Conservation (phyloP, 2,329 filamentous ascomycete genomes). For the Fusarium ramigenum region DNA sequence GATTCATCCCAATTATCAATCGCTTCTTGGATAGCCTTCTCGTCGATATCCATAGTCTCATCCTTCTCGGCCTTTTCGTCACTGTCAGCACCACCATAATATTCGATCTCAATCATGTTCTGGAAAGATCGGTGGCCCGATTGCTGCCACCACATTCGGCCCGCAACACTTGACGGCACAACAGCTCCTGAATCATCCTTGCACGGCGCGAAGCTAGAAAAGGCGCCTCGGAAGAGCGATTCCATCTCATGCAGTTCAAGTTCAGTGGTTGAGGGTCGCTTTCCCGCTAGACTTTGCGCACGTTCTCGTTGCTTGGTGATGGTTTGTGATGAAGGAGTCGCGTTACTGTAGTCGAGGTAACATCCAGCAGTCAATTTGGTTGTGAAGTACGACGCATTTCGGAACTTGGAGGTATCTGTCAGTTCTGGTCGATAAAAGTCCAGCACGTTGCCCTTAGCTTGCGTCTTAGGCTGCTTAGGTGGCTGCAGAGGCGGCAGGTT, state of each 20-base stretch:
- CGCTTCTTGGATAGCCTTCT: constrained; percentile 61
- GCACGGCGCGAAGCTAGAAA: constrained; percentile 81
- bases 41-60: constrained; percentile 57
- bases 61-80: constrained; percentile 47
- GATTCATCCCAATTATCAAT: constrained; percentile 68
- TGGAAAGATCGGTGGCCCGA: constrained; percentile 73
- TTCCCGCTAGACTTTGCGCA: constrained; percentile 72
- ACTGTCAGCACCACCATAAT: constrained; percentile 52
- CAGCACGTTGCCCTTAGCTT: constrained; percentile 68
- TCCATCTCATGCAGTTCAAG: constrained; percentile 75
- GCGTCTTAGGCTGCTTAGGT: constrained; percentile 76
- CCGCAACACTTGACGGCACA: constrained; percentile 72
- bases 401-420: constrained; percentile 64
- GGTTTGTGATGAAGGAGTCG: constrained; percentile 62
- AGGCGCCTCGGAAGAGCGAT: constrained; percentile 77
- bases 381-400: constrained; percentile 70
- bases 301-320: constrained; percentile 76
- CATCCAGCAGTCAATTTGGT: constrained; percentile 72
- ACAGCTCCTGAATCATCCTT: constrained; percentile 78
- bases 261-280: constrained; percentile 64
- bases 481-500: constrained; percentile 73
- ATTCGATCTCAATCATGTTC: constrained; percentile 66
- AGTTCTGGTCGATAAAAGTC: constrained; percentile 65
- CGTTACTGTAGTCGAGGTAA: constrained; percentile 76
- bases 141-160: constrained; percentile 80